Conservation (phyloP, 2,329 filamentous ascomycete species). For the Penicillium polonicum region DNA sequence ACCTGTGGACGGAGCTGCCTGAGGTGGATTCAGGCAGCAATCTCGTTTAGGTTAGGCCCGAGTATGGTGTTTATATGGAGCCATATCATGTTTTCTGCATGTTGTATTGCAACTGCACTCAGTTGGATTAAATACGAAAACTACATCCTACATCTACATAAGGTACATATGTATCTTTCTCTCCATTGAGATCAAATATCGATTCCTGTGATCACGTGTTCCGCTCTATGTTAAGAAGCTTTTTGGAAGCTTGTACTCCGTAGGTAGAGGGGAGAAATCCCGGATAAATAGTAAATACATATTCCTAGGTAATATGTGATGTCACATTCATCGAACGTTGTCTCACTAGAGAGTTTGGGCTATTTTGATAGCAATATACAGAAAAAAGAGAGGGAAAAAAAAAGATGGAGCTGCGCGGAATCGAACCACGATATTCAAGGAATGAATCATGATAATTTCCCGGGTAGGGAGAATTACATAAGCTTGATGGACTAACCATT, state of each 20-base stretch:
- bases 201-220: not conserved
- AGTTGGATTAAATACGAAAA: not conserved
- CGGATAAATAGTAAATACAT: not conserved
- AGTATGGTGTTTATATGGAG: not conserved
- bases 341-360: not conserved
- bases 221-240: not conserved
- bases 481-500: slow-evolving; percentile 11
- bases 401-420: slow-evolving; percentile 6
- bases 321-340: too few species aligned
- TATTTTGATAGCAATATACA: too few species aligned
- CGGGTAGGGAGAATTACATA: slow-evolving; percentile 2
- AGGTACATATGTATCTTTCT: not conserved
- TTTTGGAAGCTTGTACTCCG: not conserved
- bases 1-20: slow-evolving; percentile 14
- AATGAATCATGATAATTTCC: slow-evolving; percentile 9
- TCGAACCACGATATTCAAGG: slow-evolving; percentile 11
- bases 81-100: not conserved
- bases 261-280: not conserved
- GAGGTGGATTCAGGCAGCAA: slow-evolving; percentile 22
- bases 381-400: not conserved
- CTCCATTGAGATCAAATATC: not conserved
- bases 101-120: not conserved
- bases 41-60: not conserved
- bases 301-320: too few species aligned
- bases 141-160: not conserved